Evolutionary conservation across 2,329 filamentous ascomycete species (phyloP), one percentile per base, ranked within the genome.

Genomic region (Claviceps sp.): DNA sequence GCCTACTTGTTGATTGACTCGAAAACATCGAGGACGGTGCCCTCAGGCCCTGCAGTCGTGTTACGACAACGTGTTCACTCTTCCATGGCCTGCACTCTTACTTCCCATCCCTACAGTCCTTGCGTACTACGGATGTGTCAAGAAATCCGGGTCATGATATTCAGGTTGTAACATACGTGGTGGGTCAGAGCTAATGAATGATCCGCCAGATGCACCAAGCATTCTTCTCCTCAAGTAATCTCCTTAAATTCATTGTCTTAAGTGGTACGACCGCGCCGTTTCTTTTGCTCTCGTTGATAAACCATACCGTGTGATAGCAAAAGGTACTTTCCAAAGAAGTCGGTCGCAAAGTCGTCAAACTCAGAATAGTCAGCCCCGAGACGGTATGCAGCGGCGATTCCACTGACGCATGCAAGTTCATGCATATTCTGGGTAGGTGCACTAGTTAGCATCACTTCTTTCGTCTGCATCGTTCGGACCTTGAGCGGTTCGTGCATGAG

Each of bases 381-480:
- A 47, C 80, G 76, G 51, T 85, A 84, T 0, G 84, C 85, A 2
- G 84, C 84, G 4, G 82, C 80, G 47, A 87, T 85, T 0, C 84
- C 84, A 52, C 77, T 81, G 48, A 88, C 81, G 52, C 82, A 81
- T 1, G 84, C 85, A 10, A 85, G 72, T 60, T 88, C 84, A 58
- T 88, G 80, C 59, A 81, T 80, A 56, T 83, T 83, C 77, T 77
- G n/a, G 19, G 17, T 5, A 41, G 37, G 13, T 5, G 13, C 8
- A 26, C 22, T 38, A 13, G 34, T 50, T 34, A 50, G 50, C 40
- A 17, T 41, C 16, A 11, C 22, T 38, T 22, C 17, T 37, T n/a
- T 37, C 14, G 6, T 42, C 3, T 4, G 17, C 22, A 24, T 24
- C 45, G 45, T 24, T 30, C 30, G 10, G 30, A 11, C 10, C 30